Percentiles rank a stretch among this genome's conserved stretches.
Evolutionary conservation across 2,329 filamentous ascomycete species (phyloP).

Genomic region (Diplodia corticola): DNA sequence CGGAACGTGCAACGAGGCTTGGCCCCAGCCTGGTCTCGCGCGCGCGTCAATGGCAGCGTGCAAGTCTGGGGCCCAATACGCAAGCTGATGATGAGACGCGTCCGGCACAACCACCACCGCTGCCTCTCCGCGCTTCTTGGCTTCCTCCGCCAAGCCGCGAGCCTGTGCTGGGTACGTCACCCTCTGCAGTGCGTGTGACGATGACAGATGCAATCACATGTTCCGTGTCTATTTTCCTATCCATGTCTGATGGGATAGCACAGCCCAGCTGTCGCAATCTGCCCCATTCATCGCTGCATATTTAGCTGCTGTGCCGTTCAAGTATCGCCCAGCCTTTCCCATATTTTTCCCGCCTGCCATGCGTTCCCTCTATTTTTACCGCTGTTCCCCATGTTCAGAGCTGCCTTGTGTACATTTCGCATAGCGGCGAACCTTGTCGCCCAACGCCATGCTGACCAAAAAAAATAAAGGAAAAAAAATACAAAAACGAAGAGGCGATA

Average conservation of each 20-base stretch:
- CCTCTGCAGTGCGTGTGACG: neutral
- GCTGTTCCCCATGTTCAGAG: neutral
- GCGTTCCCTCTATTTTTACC: slow-evolving; percentile 1
- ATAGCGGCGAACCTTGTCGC: neutral
- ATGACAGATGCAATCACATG: neutral
- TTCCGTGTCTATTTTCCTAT: neutral
- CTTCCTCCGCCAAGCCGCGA: neutral
- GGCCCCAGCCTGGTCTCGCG: slow-evolving; percentile 5
- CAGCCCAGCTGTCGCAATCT: neutral
- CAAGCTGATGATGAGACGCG: neutral
- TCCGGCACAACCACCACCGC: neutral
- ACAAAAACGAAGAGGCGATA: neutral
- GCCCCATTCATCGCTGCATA: neutral
- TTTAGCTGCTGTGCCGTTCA: neutral
- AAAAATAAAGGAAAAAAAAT: neutral
- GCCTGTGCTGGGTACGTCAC: no score
- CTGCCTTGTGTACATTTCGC: neutral
- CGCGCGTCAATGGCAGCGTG: neutral
- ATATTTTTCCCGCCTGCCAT: neutral
- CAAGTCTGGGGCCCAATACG: neutral
- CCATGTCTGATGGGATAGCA: neutral
- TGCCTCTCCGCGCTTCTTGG: slow-evolving; percentile 8
- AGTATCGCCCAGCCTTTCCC: neutral
- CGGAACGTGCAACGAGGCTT: slow-evolving; percentile 14
- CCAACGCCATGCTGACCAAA: slow-evolving; percentile 9